A percentile compares a stretch with the other conserved stretches of the same genome.
These are phyloP conservation scores for Alternaria ventricosa DNA, from an alignment of 2,329 filamentous ascomycete species.

Conservation along the genomic window DNA sequence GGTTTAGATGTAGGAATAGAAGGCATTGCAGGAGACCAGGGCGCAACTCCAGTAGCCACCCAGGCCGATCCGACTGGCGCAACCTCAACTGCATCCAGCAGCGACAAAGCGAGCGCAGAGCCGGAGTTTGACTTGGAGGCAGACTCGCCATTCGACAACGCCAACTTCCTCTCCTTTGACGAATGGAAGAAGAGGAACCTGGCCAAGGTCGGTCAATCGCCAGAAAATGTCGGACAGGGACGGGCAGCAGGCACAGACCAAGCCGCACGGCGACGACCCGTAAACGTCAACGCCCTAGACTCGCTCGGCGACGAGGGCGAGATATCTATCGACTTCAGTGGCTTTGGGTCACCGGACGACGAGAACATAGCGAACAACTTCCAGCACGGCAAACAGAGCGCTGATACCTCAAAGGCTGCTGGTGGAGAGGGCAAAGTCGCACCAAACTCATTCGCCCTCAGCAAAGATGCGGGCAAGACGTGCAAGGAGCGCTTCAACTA, in stretches of 20 bases:
- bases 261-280: slow-evolving; percentile 59
- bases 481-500: slow-evolving; percentile 99
- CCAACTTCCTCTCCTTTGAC: slow-evolving; percentile 93
- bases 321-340: slow-evolving; percentile 75
- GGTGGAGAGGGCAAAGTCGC: slow-evolving; percentile 39
- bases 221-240: slow-evolving; percentile 67
- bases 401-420: slow-evolving; percentile 19
- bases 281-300: slow-evolving; percentile 72
- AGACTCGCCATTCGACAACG: slow-evolving; percentile 73
- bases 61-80: slow-evolving; percentile 13
- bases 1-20: slow-evolving; percentile 16
- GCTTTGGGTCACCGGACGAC: slow-evolving; percentile 59
- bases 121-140: slow-evolving; percentile 63
- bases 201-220: slow-evolving; percentile 81
- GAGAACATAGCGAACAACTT: slow-evolving; percentile 23
- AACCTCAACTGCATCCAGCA: slow-evolving; percentile 6
- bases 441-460: slow-evolving; percentile 58
- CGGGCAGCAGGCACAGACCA: slow-evolving; percentile 54
- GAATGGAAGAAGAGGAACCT: slow-evolving; percentile 98
- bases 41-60: slow-evolving; percentile 3
- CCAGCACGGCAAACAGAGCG: slow-evolving; percentile 21
- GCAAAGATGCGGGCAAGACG: slow-evolving; percentile 94
- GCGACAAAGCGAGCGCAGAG: slow-evolving; percentile 24
- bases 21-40: neutral
- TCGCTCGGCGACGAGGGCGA: slow-evolving; percentile 86